phyloP scores from a whole-genome alignment of 495 filamentous ascomycete genomes.

The Sordaria brevicollis region DNA sequence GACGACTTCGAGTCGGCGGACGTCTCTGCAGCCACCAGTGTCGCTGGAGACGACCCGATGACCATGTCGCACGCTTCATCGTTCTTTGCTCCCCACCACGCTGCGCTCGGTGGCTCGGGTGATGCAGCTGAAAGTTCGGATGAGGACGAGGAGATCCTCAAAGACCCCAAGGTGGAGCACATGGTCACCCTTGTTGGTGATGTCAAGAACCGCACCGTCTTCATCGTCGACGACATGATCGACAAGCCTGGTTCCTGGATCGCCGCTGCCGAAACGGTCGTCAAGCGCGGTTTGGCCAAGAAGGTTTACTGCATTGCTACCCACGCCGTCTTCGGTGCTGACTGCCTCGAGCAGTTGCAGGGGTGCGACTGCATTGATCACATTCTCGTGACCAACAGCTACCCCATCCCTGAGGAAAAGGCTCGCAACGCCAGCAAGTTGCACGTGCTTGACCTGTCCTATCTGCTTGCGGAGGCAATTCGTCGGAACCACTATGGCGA shows the following conservation, averaged over 20 bases:
- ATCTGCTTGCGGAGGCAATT: constrained; percentile 82
- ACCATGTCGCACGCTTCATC: constrained; percentile 45
- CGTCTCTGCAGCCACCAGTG: constrained; percentile 48
- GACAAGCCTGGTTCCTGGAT: constrained; percentile 97
- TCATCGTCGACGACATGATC: constrained; percentile 98
- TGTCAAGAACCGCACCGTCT: constrained; percentile 72
- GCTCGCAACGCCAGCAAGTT: constrained; percentile 67
- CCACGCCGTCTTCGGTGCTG: constrained; percentile 84
- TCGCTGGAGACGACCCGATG: constrained; percentile 49
- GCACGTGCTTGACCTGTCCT: constrained; percentile 78
- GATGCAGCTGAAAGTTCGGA: constrained; percentile 74
- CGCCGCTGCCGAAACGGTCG: constrained; percentile 93
- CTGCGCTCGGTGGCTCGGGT: constrained; percentile 63
- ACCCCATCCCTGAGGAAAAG: constrained; percentile 72
- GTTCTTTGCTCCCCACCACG: constrained; percentile 48
- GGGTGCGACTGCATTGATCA: constrained; percentile 83
- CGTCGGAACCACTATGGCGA: constrained; percentile 87
- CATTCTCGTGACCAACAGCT: constrained; percentile 94
- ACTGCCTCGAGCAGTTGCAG: constrained; percentile 84
- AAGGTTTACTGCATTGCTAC: constrained; percentile 97
- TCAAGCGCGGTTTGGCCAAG: constrained; percentile 82
- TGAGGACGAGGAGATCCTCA: constrained; percentile 74
- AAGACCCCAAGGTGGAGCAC: constrained; percentile 67
- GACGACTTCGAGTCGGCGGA: constrained; percentile 79
- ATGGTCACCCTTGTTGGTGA: constrained; percentile 95